phyloP scores from a whole-genome alignment of 2,329 filamentous ascomycete genomes.

The Trichophyton rubrum region DNA sequence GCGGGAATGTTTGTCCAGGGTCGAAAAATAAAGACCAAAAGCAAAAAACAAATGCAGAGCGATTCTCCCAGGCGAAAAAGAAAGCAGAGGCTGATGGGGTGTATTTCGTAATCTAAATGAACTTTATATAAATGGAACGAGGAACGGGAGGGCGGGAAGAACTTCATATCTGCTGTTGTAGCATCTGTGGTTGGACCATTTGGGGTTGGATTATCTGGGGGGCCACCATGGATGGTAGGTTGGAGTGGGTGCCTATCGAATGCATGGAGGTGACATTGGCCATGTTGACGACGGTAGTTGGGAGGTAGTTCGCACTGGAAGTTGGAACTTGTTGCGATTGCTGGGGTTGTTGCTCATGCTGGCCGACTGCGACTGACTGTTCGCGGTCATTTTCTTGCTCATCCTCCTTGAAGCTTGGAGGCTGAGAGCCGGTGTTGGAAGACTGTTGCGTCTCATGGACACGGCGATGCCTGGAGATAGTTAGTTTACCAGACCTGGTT shows the following conservation, averaged over 20 bases:
- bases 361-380: conserved; percentile 32
- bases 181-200: conserved; percentile 26
- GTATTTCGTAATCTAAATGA: conserved; percentile 2
- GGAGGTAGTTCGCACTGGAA: conserved; percentile 15
- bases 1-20: neutral
- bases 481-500: neutral
- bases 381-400: conserved; percentile 72
- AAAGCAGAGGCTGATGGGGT: neutral
- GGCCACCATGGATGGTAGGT: conserved; percentile 29
- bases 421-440: conserved; percentile 33
- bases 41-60: neutral
- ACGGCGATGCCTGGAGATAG: conserved; percentile 46
- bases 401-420: conserved; percentile 48
- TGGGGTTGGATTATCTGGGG: conserved; percentile 34
- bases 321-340: conserved; percentile 5
- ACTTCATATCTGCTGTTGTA: conserved; percentile 23
- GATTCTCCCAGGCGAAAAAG: neutral
- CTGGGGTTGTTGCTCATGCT: neutral
- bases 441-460: conserved; percentile 69
- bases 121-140: neutral
- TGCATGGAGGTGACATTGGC: conserved; percentile 27
- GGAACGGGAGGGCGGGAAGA: neutral
- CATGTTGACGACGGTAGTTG: conserved; percentile 23
- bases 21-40: neutral
- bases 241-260: conserved; percentile 25